Evolutionary conservation across 2,329 filamentous ascomycete species (phyloP).

Genomic region (Geosmithia morbida): DNA sequence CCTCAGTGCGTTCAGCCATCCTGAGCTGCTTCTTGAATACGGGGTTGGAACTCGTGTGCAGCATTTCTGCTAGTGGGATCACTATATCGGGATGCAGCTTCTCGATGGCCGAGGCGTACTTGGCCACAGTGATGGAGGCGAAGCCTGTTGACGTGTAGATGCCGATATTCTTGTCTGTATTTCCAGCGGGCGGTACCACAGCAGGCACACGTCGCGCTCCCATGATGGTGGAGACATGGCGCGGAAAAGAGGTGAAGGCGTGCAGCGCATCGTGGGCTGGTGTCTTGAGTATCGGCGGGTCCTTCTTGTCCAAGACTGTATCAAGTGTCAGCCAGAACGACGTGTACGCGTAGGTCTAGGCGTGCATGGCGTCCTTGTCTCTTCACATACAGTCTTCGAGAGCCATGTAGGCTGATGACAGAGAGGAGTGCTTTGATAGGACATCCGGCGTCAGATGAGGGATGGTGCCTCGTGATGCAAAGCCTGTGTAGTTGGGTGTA

Average conservation of each 20-base stretch:
- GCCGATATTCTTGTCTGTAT: conserved; percentile 56
- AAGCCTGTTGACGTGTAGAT: conserved; percentile 84
- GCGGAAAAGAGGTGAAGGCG: conserved; percentile 59
- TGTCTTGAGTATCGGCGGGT: conserved; percentile 33
- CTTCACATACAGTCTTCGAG: conserved; percentile 75
- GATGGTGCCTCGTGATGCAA: conserved; percentile 70
- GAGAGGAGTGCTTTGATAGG: conserved; percentile 45
- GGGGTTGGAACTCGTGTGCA: conserved; percentile 30
- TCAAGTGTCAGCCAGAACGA: neutral
- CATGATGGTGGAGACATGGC: conserved; percentile 53
- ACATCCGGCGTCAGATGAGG: conserved; percentile 87
- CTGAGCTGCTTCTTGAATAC: conserved; percentile 61
- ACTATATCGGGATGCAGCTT: conserved; percentile 67
- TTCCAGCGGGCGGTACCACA: conserved; percentile 54
- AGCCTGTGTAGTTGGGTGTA: conserved; percentile 70
- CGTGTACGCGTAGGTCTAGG: neutral
- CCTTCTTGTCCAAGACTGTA: conserved; percentile 38
- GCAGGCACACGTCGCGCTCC: conserved; percentile 67
- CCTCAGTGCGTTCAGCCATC: conserved; percentile 76
- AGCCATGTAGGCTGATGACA: conserved; percentile 63
- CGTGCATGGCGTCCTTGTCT: neutral
- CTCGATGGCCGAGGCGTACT: conserved; percentile 52
- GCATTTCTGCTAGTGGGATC: conserved; percentile 62
- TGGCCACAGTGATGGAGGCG: conserved; percentile 48
- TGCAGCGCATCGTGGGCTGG: conserved; percentile 35